Evolutionary conservation across 2,329 filamentous ascomycete species (phyloP), one percentile per base, ranked within the genome.

Genomic region (Colletotrichum lindemuthianum): DNA sequence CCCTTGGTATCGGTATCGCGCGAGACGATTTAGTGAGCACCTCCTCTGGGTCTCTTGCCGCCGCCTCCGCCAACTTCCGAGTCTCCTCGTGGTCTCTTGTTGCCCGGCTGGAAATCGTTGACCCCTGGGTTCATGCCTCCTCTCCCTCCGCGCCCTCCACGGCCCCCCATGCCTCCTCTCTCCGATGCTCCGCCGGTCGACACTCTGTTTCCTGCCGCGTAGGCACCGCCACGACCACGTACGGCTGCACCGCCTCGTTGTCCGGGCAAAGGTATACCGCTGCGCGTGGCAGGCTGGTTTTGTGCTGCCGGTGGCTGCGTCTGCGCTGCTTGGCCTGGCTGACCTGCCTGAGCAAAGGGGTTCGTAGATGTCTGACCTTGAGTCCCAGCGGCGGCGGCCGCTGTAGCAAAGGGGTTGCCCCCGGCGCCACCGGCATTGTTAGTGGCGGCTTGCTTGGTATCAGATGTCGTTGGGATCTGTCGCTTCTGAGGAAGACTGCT

Each of bases 41-140:
- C 76, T 64, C 79, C 79, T 40, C 79, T 73, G 4, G 78, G 76
- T 63, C 80, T 72, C 72, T 82, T 82, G 4, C 78, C 78, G 16
- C 79, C 78, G 4, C 51, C 59, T 15, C 74, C 78, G 4, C 77
- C 78, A 24, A 68, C 73, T 54, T 81, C 79, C 0, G 76, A 78
- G 59, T 88, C 86, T 52, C 87, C 85, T 57, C 86, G 78, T 12
- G 84, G 81, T 34, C 86, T 79, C 75, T 88, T 88, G 68, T 81
- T 84, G 4, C 86, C 85, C 8, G 84, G 82, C 45, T 87, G 85
- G 69, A 87, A 84, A 60, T 88, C 87, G 52, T 81, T 77, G 9
- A 83, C 86, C 11, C 76, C 76, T 1, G 82, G 80, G 68, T 85
- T 88, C 69, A 88, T 70, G 37, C 79, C 76, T 32, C 78, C 78